These are phyloP conservation scores for Helminthosporium solani DNA, from an alignment of 2,329 filamentous ascomycete species.

Conservation along the genomic window DNA sequence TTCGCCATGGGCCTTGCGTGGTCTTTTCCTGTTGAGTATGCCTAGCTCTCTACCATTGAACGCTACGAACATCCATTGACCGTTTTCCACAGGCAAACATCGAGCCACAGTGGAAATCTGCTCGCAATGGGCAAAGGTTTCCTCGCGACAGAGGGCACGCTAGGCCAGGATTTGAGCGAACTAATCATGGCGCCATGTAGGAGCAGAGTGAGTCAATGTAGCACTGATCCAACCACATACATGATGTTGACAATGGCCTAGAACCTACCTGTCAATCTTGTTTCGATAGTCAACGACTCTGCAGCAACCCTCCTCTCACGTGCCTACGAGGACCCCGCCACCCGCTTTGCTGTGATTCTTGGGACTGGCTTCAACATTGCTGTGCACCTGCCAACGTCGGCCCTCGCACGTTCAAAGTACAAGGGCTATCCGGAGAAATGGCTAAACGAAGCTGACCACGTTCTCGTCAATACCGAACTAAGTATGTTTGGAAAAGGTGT, in stretches of 20 bases:
- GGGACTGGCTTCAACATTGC: constrained; percentile 66
- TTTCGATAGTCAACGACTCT: constrained; percentile 65
- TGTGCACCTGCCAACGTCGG: constrained; percentile 59
- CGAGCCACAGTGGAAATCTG: constrained; percentile 57
- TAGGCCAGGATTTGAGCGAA: constrained; percentile 60
- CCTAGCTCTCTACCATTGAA: constrained; percentile 4
- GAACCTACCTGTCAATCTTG: constrained; percentile 58
- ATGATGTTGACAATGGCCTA: constrained; percentile 22
- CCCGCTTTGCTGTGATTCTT: constrained; percentile 63
- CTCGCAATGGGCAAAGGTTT: constrained; percentile 68
- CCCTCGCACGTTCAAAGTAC: constrained; percentile 58
- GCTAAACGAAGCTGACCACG: constrained; percentile 58
- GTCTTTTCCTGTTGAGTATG: constrained; percentile 64
- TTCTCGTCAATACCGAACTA: constrained; percentile 65
- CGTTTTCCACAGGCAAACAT: constrained; percentile 52
- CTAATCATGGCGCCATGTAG: constrained; percentile 61
- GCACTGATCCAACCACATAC: constrained; percentile 1
- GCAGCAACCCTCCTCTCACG: constrained; percentile 62
- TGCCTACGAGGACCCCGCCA: constrained; percentile 61
- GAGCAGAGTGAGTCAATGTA: constrained; percentile 42
- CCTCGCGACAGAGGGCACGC: constrained; percentile 58
- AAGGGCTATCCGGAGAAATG: constrained; percentile 56
- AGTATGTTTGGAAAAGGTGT: constrained; percentile 65
- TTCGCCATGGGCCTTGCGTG: constrained; percentile 63
- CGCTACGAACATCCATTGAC: constrained; percentile 14